phyloP scores from a whole-genome alignment of 78 protist species.

The Planoprotostelium fungivorum region DNA sequence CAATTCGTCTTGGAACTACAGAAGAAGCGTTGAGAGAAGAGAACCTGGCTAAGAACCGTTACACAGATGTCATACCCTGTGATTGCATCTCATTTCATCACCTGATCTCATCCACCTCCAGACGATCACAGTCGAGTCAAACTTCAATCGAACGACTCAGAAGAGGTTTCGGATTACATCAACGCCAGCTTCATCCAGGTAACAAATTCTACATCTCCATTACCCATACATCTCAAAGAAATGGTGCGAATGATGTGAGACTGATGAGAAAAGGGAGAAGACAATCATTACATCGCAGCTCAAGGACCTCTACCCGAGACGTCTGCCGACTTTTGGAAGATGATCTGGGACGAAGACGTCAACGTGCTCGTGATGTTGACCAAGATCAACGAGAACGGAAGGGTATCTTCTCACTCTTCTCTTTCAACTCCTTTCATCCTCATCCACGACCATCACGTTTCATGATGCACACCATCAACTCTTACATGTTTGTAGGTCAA shows the following conservation, averaged over 20 bases:
- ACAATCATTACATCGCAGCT: slow-evolving; percentile 66
- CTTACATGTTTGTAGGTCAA: slow-evolving; percentile 5
- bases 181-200: slow-evolving; percentile 73
- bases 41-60: slow-evolving; percentile 65
- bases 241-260: too few relatives aligned
- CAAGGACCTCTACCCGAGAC: slow-evolving; percentile 75
- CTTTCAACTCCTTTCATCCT: too few relatives aligned
- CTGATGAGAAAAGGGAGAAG: slow-evolving; percentile 34
- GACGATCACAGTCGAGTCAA: slow-evolving; percentile 52
- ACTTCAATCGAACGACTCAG: slow-evolving; percentile 15
- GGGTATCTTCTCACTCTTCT: too few relatives aligned
- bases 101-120: not conserved
- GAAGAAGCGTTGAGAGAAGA: not conserved
- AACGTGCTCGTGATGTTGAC: slow-evolving; percentile 67
- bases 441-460: not conserved
- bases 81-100: not conserved
- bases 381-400: slow-evolving; percentile 41
- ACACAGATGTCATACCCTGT: slow-evolving; percentile 61
- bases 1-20: not conserved
- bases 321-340: slow-evolving; percentile 77
- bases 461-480: not conserved
- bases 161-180: slow-evolving; percentile 68
- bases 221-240: not conserved
- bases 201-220: not conserved
- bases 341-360: slow-evolving; percentile 69